Percentiles rank a stretch among this genome's conserved stretches.
phyloP scores from a whole-genome alignment of 2,329 filamentous ascomycete species.

The Cladorrhinum sp. region DNA sequence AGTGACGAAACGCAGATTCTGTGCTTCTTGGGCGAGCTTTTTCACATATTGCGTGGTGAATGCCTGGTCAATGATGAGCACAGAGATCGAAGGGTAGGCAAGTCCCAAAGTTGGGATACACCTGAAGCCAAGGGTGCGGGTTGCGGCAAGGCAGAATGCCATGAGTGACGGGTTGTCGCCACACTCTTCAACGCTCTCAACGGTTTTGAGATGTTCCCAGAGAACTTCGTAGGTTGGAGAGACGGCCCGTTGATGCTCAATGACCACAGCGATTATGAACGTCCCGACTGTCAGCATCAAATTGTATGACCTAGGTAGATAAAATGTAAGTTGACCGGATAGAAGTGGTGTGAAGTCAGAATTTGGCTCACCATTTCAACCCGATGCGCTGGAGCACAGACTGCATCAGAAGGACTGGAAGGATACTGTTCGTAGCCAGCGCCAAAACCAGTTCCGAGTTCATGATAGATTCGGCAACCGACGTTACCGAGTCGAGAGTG shows the following conservation, averaged over 20 bases:
- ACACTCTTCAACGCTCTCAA: not conserved
- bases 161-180: slow-evolving; percentile 1
- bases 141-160: not conserved
- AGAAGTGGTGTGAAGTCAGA: too few species aligned
- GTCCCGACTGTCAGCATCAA: not conserved
- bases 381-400: not conserved
- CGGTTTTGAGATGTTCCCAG: not conserved
- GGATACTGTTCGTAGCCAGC: not conserved
- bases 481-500: not conserved
- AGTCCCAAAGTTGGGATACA: not conserved
- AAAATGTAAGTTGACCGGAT: not conserved
- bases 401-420: not conserved
- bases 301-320: not conserved
- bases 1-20: too few species aligned
- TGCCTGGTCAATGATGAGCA: not conserved
- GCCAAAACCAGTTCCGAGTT: not conserved
- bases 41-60: not conserved
- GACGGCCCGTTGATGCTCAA: not conserved
- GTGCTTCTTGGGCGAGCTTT: too few species aligned
- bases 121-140: not conserved
- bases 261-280: not conserved
- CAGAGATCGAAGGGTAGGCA: not conserved
- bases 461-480: slow-evolving; percentile 1
- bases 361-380: not conserved
- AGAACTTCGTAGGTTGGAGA: not conserved